Evolutionary conservation across 1,284 basidiomycete species (phyloP).

Genomic region (Apiotrichum montevideense): DNA sequence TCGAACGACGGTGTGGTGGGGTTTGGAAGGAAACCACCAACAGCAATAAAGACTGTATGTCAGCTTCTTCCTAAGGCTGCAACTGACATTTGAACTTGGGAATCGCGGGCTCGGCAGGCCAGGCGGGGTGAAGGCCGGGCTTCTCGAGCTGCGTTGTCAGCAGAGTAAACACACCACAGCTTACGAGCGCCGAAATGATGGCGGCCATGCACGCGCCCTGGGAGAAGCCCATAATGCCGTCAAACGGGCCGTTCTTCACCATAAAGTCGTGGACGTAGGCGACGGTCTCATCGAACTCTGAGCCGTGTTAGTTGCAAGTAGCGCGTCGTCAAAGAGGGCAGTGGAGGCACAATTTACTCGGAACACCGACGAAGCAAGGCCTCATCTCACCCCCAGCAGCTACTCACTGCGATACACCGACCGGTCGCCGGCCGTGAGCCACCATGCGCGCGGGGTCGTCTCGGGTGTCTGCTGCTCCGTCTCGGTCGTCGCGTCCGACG

Average conservation of each 20-base stretch:
- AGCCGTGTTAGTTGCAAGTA: too few species aligned
- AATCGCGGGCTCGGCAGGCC: conserved; percentile 59
- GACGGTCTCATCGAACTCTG: conserved; percentile 58
- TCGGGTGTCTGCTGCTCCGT: conserved; percentile 54
- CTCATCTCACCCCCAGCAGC: background rate
- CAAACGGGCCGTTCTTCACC: conserved; percentile 47
- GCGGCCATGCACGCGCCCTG: conserved; percentile 78
- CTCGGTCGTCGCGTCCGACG: conserved; percentile 53
- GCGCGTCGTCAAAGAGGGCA: too few species aligned
- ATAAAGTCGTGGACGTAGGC: conserved; percentile 48
- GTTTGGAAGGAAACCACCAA: conserved; percentile 45
- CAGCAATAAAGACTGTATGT: conserved; percentile 55
- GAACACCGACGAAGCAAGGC: too few species aligned
- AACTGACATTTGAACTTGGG: conserved; percentile 55
- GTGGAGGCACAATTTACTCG: too few species aligned
- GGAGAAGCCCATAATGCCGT: conserved; percentile 75
- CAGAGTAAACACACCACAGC: conserved; percentile 23
- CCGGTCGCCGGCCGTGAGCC: conserved; percentile 53
- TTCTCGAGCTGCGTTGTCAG: conserved; percentile 50
- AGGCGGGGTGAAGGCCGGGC: conserved; percentile 57
- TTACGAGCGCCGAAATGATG: conserved; percentile 64
- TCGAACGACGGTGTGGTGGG: conserved; percentile 49
- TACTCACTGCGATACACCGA: conserved; percentile 43
- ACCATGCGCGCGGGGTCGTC: conserved; percentile 73
- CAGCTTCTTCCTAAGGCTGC: conserved; percentile 52